Evolutionary conservation across 176 grass and related monocot genomes (phyloP), one percentile per base, ranked within the genome.

Genomic region (Elaeis guineensis): DNA sequence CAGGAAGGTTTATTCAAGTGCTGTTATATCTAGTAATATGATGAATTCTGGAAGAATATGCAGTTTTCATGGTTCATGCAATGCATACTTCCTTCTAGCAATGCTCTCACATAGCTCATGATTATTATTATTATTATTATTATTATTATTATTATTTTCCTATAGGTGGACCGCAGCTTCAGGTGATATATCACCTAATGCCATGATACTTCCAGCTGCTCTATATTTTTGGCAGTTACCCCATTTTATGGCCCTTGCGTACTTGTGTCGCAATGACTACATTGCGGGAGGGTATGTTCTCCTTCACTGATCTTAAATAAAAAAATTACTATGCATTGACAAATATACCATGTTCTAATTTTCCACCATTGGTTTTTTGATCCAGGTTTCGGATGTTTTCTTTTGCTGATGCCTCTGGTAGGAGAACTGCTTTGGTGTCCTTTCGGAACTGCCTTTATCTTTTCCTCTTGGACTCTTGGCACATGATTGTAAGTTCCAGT

Each of bases 181-280:
- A 35, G 81, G 80, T 78, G 83, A 90, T 69, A 3, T 97, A 69
- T 69, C 92, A 59, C 59, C 80, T 50, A 85, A 88, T 77, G 69
- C 92, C 74, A 82, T 81, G 80, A 88, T 97, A 77, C 84, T 97
- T 51, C 92, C 92, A 53, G 92, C 87, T 22, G 81, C 87, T 61
- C 58, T 97, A 70, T 97, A 90, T 80, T 91, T 66, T 69, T 97
- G 92, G 92, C 92, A 97, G 67, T 75, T 97, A 78, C 92, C 92
- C 8, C 92, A 97, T 72, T 97, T 97, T 53, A 97, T 97, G 92
- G 83, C 92, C 58, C 92, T 97, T 32, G 92, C 92, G 2, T 97
- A 97, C 66, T 70, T 97, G 57, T 97, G 92, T 69, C 87, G 92
- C 2, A 53, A 57, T 14, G 92, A 97, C 74, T 97, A 97, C 59